Base-by-base conservation (phyloP, 1,284 basidiomycete species). In the Phellopilus nigrolimitatus region DNA sequence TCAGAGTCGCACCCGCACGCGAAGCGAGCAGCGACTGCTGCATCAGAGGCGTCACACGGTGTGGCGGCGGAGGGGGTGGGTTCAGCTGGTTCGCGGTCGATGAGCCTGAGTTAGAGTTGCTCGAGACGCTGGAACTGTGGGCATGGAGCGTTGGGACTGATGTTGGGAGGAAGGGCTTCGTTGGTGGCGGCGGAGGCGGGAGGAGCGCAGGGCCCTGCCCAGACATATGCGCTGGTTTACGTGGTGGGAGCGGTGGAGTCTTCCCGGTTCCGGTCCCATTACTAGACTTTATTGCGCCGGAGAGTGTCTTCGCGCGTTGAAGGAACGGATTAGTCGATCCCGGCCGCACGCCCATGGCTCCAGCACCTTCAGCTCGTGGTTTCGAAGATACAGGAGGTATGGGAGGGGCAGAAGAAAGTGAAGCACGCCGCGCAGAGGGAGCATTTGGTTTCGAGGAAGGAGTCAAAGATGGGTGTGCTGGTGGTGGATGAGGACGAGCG, bases 21-120 rank as follows among this genome's bases (percentile, higher is more conserved):
- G 76, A 81, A 2, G 86, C 86, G 49, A 84, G 78, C 1, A 88
- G 67, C 19, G 78, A 80, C 62, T 87, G 84, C 54, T 77, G 77
- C 64, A 88, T 88, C 19, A 88, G 65, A 0, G 74, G 69, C 33
- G 39, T 55, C 31, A 22, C 55, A 55, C 1, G 59, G 57, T 42
- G 56, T 43, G 4, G 56, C 38, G 42, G 56, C 41, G 19, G 56
- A 54, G 10, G 52, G 43, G 31, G 51, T 21, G 1, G 61, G 59
- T n/a, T n/a, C n/a, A n/a, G n/a, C n/a, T n/a, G n/a, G n/a, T n/a
- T n/a, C n/a, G n/a, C n/a, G n/a, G 37, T 61, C 37, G 15, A 9
- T 56, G 57, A 17, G 64, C 53, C 19, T 59, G 46, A 31, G 62
- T 57, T n/a, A 56, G 50, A 27, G n/a, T 24, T 31, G n/a, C 21